Conservation (phyloP, 768 basidiomycete species). For the Clathrus columnatus region DNA sequence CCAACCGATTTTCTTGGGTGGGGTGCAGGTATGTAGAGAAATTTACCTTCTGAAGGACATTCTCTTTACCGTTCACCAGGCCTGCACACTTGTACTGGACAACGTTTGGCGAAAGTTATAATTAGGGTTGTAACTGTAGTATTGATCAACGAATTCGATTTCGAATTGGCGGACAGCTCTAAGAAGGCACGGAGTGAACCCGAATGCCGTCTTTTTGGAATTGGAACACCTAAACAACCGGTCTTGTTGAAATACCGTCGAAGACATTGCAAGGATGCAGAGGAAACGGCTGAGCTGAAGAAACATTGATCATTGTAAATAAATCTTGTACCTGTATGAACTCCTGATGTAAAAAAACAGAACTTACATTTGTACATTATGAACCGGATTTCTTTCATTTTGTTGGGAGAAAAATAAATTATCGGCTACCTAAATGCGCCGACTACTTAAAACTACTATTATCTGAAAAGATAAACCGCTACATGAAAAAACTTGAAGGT, state of each 20-base stretch:
- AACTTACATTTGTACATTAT: too few species aligned
- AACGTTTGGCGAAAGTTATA: constrained; percentile 1
- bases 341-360: too few species aligned
- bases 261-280: too few species aligned
- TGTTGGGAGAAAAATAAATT: too few species aligned
- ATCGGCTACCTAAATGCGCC: too few species aligned
- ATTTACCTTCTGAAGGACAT: neutral
- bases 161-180: neutral
- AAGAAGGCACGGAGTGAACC: neutral
- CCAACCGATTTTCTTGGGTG: neutral
- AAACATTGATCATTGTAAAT: too few species aligned
- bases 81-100: neutral
- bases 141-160: constrained; percentile 13
- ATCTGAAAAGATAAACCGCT: too few species aligned
- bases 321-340: too few species aligned
- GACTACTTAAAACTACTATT: too few species aligned
- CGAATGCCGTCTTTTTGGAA: neutral
- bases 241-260: neutral
- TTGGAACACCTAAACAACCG: neutral
- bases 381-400: too few species aligned
- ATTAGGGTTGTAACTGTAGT: neutral
- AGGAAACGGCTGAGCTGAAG: too few species aligned
- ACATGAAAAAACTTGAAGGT: too few species aligned
- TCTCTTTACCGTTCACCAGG: neutral
- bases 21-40: constrained; percentile 3